Conservation (phyloP, 495 filamentous ascomycete species). For the Penicillium steckii region DNA sequence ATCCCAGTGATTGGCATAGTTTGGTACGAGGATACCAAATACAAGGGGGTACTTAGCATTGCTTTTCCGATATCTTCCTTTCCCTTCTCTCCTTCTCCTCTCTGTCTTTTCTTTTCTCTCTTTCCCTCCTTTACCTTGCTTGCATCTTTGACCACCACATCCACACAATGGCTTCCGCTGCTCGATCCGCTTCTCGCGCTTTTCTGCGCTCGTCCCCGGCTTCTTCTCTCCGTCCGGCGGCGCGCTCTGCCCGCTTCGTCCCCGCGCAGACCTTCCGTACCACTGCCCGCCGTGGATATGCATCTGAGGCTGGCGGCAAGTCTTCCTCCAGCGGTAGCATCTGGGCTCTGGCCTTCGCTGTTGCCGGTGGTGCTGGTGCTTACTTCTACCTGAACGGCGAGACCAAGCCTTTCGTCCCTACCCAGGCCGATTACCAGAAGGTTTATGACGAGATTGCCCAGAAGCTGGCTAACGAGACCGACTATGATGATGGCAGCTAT, state of each 20-base stretch:
- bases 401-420: constrained; percentile 61
- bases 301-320: constrained; percentile 60
- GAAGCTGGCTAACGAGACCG: constrained; percentile 79
- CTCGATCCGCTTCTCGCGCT: constrained; percentile 49
- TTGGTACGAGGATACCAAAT: not conserved
- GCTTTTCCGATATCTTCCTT: constrained; percentile 17
- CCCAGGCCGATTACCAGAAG: constrained; percentile 87
- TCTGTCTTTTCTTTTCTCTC: constrained; percentile 14
- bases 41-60: not conserved
- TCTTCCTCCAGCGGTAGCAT: constrained; percentile 47
- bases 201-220: constrained; percentile 50
- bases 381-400: constrained; percentile 67
- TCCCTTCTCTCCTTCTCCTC: constrained; percentile 14
- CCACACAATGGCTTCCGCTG: constrained; percentile 55
- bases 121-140: constrained; percentile 4
- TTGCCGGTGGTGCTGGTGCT: constrained; percentile 64
- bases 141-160: constrained; percentile 10
- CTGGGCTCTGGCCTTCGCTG: constrained; percentile 53
- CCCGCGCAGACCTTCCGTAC: constrained; percentile 63
- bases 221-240: constrained; percentile 46
- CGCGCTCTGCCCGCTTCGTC: constrained; percentile 57
- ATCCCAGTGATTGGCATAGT: constrained; percentile 18
- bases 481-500: constrained; percentile 96
- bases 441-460: constrained; percentile 88
- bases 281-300: constrained; percentile 70